Percentiles rank a stretch among this genome's conserved stretches.
Evolutionary conservation across 2,329 filamentous ascomycete genomes (phyloP).

Genomic region (Colletotrichum liriopes): DNA sequence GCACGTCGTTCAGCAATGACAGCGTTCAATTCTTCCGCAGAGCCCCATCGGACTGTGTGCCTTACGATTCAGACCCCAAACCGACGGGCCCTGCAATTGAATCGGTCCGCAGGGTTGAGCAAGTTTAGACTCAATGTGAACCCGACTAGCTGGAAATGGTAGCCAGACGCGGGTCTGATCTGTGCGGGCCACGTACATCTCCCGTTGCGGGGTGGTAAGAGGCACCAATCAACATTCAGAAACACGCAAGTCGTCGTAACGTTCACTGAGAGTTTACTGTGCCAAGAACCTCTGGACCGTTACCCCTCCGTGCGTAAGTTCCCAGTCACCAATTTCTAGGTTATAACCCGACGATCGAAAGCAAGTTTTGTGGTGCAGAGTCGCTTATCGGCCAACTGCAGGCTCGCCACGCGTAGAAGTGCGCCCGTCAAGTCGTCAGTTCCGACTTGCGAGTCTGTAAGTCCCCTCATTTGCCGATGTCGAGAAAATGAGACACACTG

Average conservation of each 20-base stretch:
- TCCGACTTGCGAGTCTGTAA: not conserved
- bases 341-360: not conserved
- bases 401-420: too few relatives aligned
- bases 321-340: not conserved
- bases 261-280: not conserved
- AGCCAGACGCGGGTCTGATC: not conserved
- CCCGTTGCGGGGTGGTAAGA: constrained; percentile 1
- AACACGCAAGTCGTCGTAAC: constrained; percentile 8
- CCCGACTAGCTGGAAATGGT: constrained; percentile 11
- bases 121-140: constrained; percentile 19
- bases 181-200: constrained; percentile 36
- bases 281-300: constrained; percentile 27
- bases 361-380: not conserved
- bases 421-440: not conserved
- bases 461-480: constrained; percentile 6
- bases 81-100: not conserved
- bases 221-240: constrained; percentile 7
- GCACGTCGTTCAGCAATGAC: constrained; percentile 12
- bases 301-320: not conserved
- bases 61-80: not conserved
- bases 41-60: not conserved
- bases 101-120: constrained; percentile 2
- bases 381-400: not conserved
- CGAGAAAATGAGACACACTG: not conserved
- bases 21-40: constrained; percentile 20